A percentile compares a stretch with the other conserved stretches of the same genome.
phyloP scores from a whole-genome alignment of 2,329 filamentous ascomycete species.

The Ceratocystiopsis sp. region DNA sequence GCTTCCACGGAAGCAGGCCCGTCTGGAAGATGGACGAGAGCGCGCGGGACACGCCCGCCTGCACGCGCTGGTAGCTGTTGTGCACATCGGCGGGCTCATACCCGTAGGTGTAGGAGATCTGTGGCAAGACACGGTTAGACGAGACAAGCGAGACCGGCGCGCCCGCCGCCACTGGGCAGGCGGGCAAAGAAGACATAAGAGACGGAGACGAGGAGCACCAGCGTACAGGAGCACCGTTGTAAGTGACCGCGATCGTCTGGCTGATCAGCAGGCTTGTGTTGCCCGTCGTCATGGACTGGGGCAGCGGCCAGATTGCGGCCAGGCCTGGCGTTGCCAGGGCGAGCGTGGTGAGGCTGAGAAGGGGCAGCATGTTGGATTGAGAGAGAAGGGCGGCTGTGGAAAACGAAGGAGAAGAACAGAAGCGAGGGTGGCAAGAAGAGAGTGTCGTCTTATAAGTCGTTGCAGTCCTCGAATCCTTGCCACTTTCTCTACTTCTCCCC shows the following conservation, averaged over 20 bases:
- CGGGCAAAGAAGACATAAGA: background rate
- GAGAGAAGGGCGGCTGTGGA: too few species aligned
- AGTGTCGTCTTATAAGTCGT: too few species aligned
- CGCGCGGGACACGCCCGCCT: slow-evolving; percentile 40
- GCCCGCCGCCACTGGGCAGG: slow-evolving; percentile 4
- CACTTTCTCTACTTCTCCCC: too few species aligned
- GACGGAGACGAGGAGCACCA: slow-evolving; percentile 15
- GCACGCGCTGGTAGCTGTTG: slow-evolving; percentile 35
- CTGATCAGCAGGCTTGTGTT: slow-evolving; percentile 35
- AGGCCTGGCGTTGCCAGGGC: too few species aligned
- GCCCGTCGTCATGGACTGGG: slow-evolving; percentile 32
- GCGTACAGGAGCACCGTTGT: slow-evolving; percentile 41
- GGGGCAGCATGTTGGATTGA: too few species aligned
- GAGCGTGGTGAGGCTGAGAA: too few species aligned
- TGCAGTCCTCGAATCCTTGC: too few species aligned
- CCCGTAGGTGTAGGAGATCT: slow-evolving; percentile 31
- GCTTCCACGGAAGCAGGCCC: slow-evolving; percentile 63
- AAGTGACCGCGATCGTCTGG: slow-evolving; percentile 33
- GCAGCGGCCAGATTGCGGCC: slow-evolving; percentile 40
- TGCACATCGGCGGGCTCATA: slow-evolving; percentile 24
- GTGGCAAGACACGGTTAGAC: slow-evolving; percentile 3
- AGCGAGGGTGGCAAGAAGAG: too few species aligned
- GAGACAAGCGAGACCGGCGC: background rate
- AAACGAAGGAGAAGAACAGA: too few species aligned
- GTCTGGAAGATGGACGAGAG: slow-evolving; percentile 47